Conservation (phyloP, 192 early-diverging fungal genomes). For the Backusella sp. region DNA sequence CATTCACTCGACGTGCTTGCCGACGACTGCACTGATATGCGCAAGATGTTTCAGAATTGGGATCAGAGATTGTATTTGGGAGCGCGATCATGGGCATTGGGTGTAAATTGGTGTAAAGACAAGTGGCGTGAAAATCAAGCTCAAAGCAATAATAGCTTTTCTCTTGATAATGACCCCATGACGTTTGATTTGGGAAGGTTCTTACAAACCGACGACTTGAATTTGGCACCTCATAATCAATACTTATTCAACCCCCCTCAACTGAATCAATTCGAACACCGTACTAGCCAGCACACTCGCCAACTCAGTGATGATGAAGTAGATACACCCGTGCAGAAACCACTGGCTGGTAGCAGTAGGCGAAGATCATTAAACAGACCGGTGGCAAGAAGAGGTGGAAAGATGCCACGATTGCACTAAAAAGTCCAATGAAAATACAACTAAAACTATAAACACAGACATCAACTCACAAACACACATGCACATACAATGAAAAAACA, state of each 20-base stretch:
- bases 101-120: not conserved
- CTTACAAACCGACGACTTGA: not conserved
- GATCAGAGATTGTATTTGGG: not conserved
- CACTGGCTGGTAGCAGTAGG: not conserved
- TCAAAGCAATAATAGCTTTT: not conserved
- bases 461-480: no score
- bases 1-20: not conserved
- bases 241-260: no score
- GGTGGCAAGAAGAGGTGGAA: not conserved
- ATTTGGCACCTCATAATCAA: not conserved
- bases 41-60: not conserved
- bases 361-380: not conserved
- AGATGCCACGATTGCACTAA: not conserved
- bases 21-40: not conserved
- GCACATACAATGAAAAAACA: no score
- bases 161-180: not conserved
- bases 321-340: not conserved
- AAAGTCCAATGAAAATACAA: no score
- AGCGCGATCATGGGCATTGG: not conserved
- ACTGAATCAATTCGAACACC: not conserved
- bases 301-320: not conserved
- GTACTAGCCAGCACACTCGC: not conserved
- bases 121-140: not conserved
- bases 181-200: not conserved
- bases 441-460: no score